These are phyloP conservation scores for Penicillium oxalicum DNA, from an alignment of 2,329 filamentous ascomycete species.

Conservation along the genomic window DNA sequence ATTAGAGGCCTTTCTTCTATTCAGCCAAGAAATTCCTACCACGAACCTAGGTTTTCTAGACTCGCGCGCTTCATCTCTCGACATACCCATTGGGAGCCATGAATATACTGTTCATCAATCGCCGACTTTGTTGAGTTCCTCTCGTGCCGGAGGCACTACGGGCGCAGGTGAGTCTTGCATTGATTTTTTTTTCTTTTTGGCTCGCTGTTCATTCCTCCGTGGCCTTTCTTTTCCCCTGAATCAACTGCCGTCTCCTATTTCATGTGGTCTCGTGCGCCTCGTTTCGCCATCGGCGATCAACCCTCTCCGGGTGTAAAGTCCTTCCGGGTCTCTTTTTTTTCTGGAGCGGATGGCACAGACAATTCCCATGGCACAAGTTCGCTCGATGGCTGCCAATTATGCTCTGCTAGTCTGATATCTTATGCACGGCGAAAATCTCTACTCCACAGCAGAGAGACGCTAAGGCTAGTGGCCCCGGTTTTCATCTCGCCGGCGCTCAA, in stretches of 20 bases:
- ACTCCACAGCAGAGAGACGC: no score
- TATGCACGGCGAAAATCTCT: no score
- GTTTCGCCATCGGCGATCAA: not conserved
- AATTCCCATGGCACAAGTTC: no score
- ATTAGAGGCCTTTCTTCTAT: conserved; percentile 80
- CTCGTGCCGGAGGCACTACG: conserved; percentile 66
- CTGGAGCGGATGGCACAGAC: not conserved
- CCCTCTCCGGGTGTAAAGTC: not conserved
- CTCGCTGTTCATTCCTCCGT: no score
- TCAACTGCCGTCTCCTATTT: no score
- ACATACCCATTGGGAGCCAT: conserved; percentile 60
- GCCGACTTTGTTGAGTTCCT: conserved; percentile 71
- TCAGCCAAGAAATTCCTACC: conserved; percentile 67
- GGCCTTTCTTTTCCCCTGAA: no score
- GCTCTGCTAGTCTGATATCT: no score
- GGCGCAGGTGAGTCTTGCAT: conserved; percentile 52
- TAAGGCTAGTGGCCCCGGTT: no score
- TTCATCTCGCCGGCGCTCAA: no score
- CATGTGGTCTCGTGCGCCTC: no score
- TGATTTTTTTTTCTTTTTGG: no score
- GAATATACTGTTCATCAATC: conserved; percentile 79
- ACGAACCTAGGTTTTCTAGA: conserved; percentile 82
- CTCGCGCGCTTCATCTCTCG: conserved; percentile 57
- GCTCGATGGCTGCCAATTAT: no score
- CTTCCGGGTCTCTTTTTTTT: not conserved